phyloP scores from a whole-genome alignment of 441 rosid genomes.

The Gossypium trilobum region DNA sequence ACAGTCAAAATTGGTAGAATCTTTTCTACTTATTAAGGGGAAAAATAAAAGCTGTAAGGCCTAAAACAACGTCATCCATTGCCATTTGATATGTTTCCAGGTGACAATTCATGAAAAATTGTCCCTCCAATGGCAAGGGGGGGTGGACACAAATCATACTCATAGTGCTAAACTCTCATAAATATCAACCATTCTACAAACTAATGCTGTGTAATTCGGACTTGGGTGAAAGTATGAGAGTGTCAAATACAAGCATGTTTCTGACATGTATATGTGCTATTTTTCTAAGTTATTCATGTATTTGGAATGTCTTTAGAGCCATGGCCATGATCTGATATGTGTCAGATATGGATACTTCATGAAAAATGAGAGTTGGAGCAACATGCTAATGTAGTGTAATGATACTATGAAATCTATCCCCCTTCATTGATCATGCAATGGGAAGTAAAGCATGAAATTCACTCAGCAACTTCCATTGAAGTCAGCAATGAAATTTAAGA shows the following conservation, averaged over 20 bases:
- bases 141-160: conserved; percentile 7
- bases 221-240: not conserved
- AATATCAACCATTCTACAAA: not conserved
- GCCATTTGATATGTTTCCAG: not conserved
- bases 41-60: conserved; percentile 4
- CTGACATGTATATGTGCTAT: not conserved
- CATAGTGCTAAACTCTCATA: conserved; percentile 8
- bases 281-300: not conserved
- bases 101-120: not conserved
- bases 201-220: not conserved
- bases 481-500: not conserved
- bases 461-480: not conserved
- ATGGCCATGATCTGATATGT: not conserved
- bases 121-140: not conserved
- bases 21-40: conserved; percentile 2
- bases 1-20: not conserved
- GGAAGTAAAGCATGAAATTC: not conserved
- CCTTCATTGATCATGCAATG: not conserved
- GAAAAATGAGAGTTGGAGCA: not conserved
- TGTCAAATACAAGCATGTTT: not conserved
- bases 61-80: not conserved
- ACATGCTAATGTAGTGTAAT: not conserved
- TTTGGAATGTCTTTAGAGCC: not conserved
- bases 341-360: not conserved
- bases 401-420: conserved; percentile 1